phyloP scores from a whole-genome alignment of 225 moss, liverwort and hornwort species.

The Pleurozium schreberi region DNA sequence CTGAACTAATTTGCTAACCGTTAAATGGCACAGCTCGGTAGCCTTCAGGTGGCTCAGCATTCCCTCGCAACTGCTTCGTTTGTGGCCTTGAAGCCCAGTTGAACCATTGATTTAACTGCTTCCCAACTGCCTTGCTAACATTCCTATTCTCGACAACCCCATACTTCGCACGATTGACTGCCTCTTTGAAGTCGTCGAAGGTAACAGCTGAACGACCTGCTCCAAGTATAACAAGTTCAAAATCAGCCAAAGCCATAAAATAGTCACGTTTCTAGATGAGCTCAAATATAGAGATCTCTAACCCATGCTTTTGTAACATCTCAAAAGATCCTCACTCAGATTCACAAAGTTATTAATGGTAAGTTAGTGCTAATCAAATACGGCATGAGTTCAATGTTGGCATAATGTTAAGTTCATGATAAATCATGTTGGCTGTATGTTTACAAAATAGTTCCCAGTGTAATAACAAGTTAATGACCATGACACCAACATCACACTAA shows the following conservation, averaged over 20 bases:
- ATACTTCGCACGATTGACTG: conserved; percentile 62
- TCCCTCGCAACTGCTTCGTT: conserved; percentile 19
- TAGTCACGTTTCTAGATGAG: background rate
- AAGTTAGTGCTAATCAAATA: background rate
- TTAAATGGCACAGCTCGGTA: conserved; percentile 38
- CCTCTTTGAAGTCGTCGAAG: conserved; percentile 68
- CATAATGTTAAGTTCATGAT: background rate
- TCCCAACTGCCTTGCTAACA: conserved; percentile 47
- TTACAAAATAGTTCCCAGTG: background rate
- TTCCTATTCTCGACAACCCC: conserved; percentile 61
- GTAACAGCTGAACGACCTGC: conserved; percentile 51
- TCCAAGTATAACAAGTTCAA: background rate
- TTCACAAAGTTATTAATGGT: background rate
- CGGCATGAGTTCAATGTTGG: background rate
- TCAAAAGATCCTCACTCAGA: background rate
- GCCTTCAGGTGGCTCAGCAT: conserved; percentile 21
- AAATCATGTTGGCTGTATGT: background rate
- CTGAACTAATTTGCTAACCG: conserved; percentile 10
- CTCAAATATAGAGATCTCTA: background rate
- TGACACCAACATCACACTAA: background rate
- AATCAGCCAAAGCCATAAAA: background rate
- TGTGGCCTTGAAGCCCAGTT: conserved; percentile 30
- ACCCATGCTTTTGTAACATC: background rate
- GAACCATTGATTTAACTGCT: conserved; percentile 66
- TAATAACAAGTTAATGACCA: background rate